These are phyloP conservation scores for Aspergillus quadricinctus DNA, from an alignment of 2,329 filamentous ascomycete species.

Conservation along the genomic window DNA sequence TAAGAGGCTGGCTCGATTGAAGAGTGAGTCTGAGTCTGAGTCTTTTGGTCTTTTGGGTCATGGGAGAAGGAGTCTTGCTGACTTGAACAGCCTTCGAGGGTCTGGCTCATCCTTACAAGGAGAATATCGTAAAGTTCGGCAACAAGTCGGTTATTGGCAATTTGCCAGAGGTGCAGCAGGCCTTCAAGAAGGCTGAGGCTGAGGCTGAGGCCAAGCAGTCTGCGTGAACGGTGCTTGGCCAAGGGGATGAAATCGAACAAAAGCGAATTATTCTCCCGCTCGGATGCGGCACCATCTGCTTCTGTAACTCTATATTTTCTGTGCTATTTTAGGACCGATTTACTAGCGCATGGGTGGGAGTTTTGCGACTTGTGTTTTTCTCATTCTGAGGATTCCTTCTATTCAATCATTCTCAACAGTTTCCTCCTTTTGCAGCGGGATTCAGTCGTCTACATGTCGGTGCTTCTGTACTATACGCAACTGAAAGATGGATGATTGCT, in stretches of 20 bases:
- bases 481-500: not conserved
- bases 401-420: not conserved
- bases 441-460: conserved; percentile 3
- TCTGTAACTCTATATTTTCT: conserved; percentile 27
- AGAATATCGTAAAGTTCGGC: conserved; percentile 73
- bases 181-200: conserved; percentile 27
- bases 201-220: conserved; percentile 14
- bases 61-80: too few relatives aligned
- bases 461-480: conserved; percentile 10
- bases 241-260: not conserved
- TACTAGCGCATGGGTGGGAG: conserved; percentile 41
- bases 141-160: conserved; percentile 46
- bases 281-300: conserved; percentile 3
- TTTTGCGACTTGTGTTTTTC: conserved; percentile 11
- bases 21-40: conserved; percentile 52
- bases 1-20: conserved; percentile 79
- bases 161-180: conserved; percentile 33
- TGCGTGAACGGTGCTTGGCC: conserved; percentile 10
- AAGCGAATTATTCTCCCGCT: not conserved
- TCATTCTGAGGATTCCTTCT: conserved; percentile 4
- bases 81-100: conserved; percentile 72
- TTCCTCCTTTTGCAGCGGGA: not conserved
- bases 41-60: too few relatives aligned
- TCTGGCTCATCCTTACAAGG: conserved; percentile 82
- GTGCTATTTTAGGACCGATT: conserved; percentile 25